Evolutionary conservation across 2,329 filamentous ascomycete genomes (phyloP).

Genomic region (Fusarium anguioides): DNA sequence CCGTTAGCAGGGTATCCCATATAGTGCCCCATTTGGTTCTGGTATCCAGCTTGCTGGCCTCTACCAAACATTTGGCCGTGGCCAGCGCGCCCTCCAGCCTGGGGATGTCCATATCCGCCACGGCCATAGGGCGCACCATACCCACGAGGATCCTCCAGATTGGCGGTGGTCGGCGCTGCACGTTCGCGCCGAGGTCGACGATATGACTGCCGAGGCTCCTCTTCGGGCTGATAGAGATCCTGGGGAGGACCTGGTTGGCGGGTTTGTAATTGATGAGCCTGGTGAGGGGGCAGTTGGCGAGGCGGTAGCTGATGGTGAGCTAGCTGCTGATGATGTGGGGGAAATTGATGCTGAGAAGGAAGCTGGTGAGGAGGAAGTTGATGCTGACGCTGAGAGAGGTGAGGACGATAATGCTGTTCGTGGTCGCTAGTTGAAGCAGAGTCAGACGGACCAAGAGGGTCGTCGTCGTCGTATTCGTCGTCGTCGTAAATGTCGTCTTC

Average conservation of each 20-base stretch:
- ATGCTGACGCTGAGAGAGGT: slow-evolving; percentile 48
- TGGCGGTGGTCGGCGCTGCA: slow-evolving; percentile 60
- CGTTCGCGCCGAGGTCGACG: slow-evolving; percentile 40
- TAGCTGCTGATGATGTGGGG: slow-evolving; percentile 51
- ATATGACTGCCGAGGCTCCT: slow-evolving; percentile 32
- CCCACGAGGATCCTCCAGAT: slow-evolving; percentile 73
- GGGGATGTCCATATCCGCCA: slow-evolving; percentile 42
- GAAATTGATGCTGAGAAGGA: slow-evolving; percentile 49
- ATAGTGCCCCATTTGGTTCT: slow-evolving; percentile 60
- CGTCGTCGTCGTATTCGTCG: slow-evolving; percentile 52
- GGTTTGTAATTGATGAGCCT: slow-evolving; percentile 50
- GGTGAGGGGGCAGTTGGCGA: slow-evolving; percentile 50
- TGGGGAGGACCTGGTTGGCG: slow-evolving; percentile 52
- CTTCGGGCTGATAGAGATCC: slow-evolving; percentile 42
- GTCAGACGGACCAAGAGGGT: slow-evolving; percentile 67
- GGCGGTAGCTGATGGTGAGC: slow-evolving; percentile 45
- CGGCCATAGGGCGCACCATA: slow-evolving; percentile 60
- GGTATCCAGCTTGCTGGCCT: slow-evolving; percentile 54
- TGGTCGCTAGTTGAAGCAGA: slow-evolving; percentile 61
- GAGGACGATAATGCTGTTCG: slow-evolving; percentile 43
- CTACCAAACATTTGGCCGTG: slow-evolving; percentile 47
- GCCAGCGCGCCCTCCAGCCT: slow-evolving; percentile 18
- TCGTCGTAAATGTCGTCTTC: slow-evolving; percentile 53
- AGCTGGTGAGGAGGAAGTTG: slow-evolving; percentile 48
- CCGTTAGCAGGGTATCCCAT: slow-evolving; percentile 53